These are phyloP conservation scores for Dimocarpus longan DNA, from an alignment of 345 rosid species.

Conservation along the genomic window DNA sequence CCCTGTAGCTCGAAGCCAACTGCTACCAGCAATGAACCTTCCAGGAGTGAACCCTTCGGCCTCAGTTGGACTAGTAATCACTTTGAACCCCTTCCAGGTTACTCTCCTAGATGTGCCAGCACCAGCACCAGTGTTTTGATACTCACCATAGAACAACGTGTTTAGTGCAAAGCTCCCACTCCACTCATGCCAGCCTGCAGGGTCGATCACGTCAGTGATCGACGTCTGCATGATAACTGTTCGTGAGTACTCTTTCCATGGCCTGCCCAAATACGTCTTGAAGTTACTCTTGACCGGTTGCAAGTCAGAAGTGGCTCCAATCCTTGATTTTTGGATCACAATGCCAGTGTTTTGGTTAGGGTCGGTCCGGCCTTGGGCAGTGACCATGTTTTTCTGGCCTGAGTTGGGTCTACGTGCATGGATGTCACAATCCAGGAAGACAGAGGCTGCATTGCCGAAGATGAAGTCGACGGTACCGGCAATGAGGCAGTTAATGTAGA, in stretches of 20 bases:
- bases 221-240: constrained; percentile 81
- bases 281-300: constrained; percentile 46
- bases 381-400: constrained; percentile 95
- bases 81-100: constrained; percentile 68
- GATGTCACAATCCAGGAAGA: constrained; percentile 78
- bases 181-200: constrained; percentile 90
- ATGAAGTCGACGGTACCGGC: constrained; percentile 91
- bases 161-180: constrained; percentile 58
- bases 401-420: constrained; percentile 82
- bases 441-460: constrained; percentile 67
- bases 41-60: constrained; percentile 58
- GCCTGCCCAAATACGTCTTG: constrained; percentile 84
- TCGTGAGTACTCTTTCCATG: constrained; percentile 91
- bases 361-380: constrained; percentile 88
- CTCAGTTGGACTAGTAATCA: constrained; percentile 55
- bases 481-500: constrained; percentile 61
- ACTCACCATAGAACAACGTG: constrained; percentile 75
- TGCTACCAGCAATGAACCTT: constrained; percentile 61
- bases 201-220: constrained; percentile 61
- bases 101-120: constrained; percentile 74
- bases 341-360: constrained; percentile 95
- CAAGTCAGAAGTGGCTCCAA: constrained; percentile 78
- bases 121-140: constrained; percentile 70
- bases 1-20: constrained; percentile 74
- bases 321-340: constrained; percentile 80